These are phyloP conservation scores for Mucor saturninus DNA, from an alignment of 371 early-diverging fungal species.

Conservation along the genomic window DNA sequence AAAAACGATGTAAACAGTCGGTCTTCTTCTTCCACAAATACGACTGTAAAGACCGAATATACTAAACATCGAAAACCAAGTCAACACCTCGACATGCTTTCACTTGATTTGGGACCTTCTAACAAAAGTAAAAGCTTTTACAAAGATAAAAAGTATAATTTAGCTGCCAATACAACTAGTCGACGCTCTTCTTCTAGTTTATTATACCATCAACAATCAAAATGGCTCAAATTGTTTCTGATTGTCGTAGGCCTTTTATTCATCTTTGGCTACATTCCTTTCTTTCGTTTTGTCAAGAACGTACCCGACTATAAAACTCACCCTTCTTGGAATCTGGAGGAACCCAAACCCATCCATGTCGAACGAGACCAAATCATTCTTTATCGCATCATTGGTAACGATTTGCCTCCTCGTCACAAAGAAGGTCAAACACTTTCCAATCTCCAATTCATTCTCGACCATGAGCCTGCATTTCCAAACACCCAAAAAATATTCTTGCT, in stretches of 20 bases:
- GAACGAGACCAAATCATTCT: constrained; percentile 58
- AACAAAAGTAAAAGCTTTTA: constrained; percentile 11
- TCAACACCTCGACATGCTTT: constrained; percentile 27
- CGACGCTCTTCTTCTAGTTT: not conserved
- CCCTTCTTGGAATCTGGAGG: constrained; percentile 15
- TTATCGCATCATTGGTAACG: constrained; percentile 76
- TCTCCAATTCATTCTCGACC: constrained; percentile 68
- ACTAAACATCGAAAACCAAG: constrained; percentile 30
- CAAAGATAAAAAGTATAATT: constrained; percentile 19
- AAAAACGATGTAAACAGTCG: constrained; percentile 30
- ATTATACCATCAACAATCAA: constrained; percentile 15
- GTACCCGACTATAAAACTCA: constrained; percentile 2
- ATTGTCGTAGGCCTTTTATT: constrained; percentile 21
- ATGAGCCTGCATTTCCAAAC: constrained; percentile 66
- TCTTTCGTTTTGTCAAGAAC: constrained; percentile 20
- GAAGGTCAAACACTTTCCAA: constrained; percentile 72
- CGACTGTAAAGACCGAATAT: constrained; percentile 7
- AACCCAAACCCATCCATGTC: not conserved
- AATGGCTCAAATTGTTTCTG: constrained; percentile 26
- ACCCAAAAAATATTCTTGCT: constrained; percentile 70
- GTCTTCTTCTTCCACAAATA: constrained; percentile 18
- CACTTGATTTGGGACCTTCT: constrained; percentile 23
- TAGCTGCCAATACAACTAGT: not conserved
- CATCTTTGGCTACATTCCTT: constrained; percentile 27
- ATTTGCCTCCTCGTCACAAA: constrained; percentile 73